phyloP scores from a whole-genome alignment of 176 grass and related monocot genomes.

The Musa acuminata region DNA sequence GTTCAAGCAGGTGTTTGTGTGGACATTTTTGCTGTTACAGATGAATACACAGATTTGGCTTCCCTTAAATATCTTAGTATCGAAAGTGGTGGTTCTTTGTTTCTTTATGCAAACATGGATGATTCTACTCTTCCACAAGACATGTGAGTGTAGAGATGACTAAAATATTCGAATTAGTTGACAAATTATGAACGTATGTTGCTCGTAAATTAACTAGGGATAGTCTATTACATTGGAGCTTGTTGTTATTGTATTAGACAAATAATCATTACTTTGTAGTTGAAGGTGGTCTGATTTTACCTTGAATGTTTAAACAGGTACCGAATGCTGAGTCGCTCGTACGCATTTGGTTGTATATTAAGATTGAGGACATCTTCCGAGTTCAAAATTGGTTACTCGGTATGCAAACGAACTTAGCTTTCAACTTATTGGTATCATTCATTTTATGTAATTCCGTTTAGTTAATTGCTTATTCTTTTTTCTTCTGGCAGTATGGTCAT shows the following conservation, averaged over 20 bases:
- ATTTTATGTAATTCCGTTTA: too few species aligned
- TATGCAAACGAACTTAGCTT: constrained; percentile 32
- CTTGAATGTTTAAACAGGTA: constrained; percentile 42
- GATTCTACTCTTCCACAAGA: constrained; percentile 96
- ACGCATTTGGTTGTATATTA: constrained; percentile 97
- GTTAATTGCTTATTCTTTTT: neutral
- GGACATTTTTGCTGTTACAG: constrained; percentile 85
- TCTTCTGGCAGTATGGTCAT: constrained; percentile 74
- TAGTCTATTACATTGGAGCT: too few species aligned
- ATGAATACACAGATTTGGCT: constrained; percentile 96
- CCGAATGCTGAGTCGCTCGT: constrained; percentile 81
- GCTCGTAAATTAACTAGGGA: too few species aligned
- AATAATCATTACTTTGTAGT: too few species aligned
- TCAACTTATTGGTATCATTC: too few species aligned
- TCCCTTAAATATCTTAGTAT: constrained; percentile 94
- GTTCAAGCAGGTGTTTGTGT: constrained; percentile 93
- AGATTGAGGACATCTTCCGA: constrained; percentile 93
- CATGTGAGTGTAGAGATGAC: constrained; percentile 49
- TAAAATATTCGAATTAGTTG: neutral
- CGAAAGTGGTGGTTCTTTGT: constrained; percentile 92
- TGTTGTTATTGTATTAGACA: too few species aligned
- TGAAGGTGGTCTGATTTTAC: neutral
- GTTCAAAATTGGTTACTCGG: constrained; percentile 63
- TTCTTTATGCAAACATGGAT: constrained; percentile 72
- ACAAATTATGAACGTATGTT: neutral